Base-by-base conservation (phyloP, 768 basidiomycete species). In the Boletus tomentosulus region DNA sequence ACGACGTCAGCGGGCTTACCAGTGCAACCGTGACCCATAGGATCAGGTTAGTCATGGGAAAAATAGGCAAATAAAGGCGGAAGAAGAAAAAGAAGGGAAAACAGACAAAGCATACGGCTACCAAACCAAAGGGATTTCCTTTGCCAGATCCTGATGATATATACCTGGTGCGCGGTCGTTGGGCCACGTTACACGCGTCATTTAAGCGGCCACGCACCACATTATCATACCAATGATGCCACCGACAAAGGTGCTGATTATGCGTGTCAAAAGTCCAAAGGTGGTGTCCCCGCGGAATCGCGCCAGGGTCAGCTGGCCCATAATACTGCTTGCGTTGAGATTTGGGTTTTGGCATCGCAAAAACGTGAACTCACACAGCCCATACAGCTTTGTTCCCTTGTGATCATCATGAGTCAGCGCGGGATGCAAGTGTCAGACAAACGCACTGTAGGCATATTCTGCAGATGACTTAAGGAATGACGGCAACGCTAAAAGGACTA, bases 261-360 rank as follows among this genome's bases (percentile, higher is more conserved):
- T 76, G 53, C 89, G 78, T 1, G 80, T 74, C 4, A 82, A 70
- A 11, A 88, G 74, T 3, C 80, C 85, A 54, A 86, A 86, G 0
- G 80, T 77, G 0, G 88, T 92, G 49, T 92, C 89, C 1, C 88
- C 89, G 43, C 85, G 77, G 62, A 88, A 90, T n/a, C 87, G 80
- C 8, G 84, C 73, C 0, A 88, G 67, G 0, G 86, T 86, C 6
- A 89, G 71, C 60, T 90, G 88, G 0, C 81, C 87, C 84, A 90
- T 89, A 63, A 89, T 76, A 16, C 85, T 87, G 53, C 16, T 1
- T 27, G 28, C 13, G 6, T 46, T 58, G 28, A 55, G 51, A 22
- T 39, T 24, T 15, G 30, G 15, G 35, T 15, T 27, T 3, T 28
- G 19, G 12, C 11, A 28, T 52, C 19, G 9, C 4, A 2, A 50